Evolutionary conservation across 139 green algal species (phyloP), one percentile per base, ranked within the genome.

Genomic region (Zygnema circumcarinatum): DNA sequence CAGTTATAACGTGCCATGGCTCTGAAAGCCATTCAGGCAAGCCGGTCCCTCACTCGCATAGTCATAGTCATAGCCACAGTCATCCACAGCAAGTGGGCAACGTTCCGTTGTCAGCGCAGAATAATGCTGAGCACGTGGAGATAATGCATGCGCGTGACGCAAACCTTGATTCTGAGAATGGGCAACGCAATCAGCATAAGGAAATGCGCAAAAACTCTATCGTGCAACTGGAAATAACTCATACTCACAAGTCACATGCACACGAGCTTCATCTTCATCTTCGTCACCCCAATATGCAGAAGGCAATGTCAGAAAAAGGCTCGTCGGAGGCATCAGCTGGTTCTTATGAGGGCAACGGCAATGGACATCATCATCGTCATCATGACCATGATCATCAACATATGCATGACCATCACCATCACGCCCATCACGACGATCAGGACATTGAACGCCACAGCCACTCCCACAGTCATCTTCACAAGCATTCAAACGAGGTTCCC

Each of bases 251-350:
- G 20, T 52, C 20, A 11, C 81, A 87, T 52, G 36, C 21, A 29
- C 81, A 87, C 29, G 54, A 72, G 32, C 78, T 67, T 39, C 38
- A 2, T 39, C 78, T 47, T 74, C 52, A 84, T 33, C 38, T 67
- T 53, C 31, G 25, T 82, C 69, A 79, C 21, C 11, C 20, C 11
- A 11, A 79, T 79, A 79, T 33, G 54, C 29, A 20, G 16, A 33
- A 79, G 33, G 21, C 16, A n/a, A n/a, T n/a, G n/a, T n/a, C n/a
- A n/a, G n/a, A n/a, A n/a, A n/a, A n/a, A n/a, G n/a, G n/a, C n/a
- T n/a, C n/a, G n/a, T n/a, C n/a, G n/a, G n/a, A n/a, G n/a, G 39
- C 74, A 82, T n/a, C 25, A 20, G 29, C 25, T 68, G 22, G 31
- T 53, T 42, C 74, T 41, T 3, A 53, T 35, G n/a, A 32, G 32